These are phyloP conservation scores for Cercophora sp. DNA, from an alignment of 495 filamentous ascomycete species.

Conservation along the genomic window DNA sequence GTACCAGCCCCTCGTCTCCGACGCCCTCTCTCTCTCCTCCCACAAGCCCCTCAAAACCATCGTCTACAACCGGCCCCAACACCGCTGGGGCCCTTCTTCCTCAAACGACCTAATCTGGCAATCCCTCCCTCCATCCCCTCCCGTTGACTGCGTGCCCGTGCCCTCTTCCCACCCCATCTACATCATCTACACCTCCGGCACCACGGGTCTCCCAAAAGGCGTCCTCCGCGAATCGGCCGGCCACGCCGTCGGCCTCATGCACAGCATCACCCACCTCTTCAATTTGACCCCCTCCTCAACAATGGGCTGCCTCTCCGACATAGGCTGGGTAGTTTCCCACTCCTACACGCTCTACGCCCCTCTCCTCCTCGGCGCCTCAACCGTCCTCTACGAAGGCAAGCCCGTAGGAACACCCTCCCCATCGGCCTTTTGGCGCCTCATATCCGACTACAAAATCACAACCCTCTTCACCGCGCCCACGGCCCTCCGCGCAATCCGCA, in stretches of 20 bases:
- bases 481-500: constrained; percentile 79
- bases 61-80: constrained; percentile 73
- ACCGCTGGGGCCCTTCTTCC: constrained; percentile 64
- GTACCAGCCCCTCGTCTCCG: constrained; percentile 69
- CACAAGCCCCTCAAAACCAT: constrained; percentile 65
- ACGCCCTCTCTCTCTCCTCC: constrained; percentile 54
- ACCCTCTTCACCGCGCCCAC: constrained; percentile 81
- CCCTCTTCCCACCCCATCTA: constrained; percentile 75
- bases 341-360: constrained; percentile 78
- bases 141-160: constrained; percentile 68
- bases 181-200: constrained; percentile 85
- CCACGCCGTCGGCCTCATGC: constrained; percentile 78
- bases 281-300: constrained; percentile 76
- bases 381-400: constrained; percentile 88
- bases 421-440: constrained; percentile 79
- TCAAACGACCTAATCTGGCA: constrained; percentile 70
- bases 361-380: constrained; percentile 76
- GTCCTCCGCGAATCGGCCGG: constrained; percentile 80
- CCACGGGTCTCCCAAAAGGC: constrained; percentile 85
- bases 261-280: constrained; percentile 76
- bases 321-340: constrained; percentile 84
- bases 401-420: constrained; percentile 87
- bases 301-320: constrained; percentile 53
- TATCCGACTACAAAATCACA: constrained; percentile 81
- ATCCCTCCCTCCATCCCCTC: constrained; percentile 63